Percentiles rank a stretch among this genome's conserved stretches.
These are phyloP conservation scores for Mycena capillaripes DNA, from an alignment of 768 basidiomycete species.

Conservation along the genomic window DNA sequence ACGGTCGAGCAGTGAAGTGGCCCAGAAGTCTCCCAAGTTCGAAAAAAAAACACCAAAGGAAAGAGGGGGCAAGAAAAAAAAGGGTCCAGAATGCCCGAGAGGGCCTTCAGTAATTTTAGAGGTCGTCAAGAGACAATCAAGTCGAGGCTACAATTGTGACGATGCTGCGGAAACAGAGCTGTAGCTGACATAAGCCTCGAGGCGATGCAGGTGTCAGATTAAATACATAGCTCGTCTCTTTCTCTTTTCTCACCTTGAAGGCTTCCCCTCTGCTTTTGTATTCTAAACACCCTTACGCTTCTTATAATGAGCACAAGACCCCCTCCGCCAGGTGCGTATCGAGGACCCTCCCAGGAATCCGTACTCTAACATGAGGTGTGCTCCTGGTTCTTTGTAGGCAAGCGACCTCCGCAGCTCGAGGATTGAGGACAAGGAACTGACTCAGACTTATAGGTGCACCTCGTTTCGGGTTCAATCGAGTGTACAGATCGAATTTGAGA, in stretches of 20 bases:
- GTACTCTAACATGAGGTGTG: too few relatives aligned
- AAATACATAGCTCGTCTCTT: not conserved
- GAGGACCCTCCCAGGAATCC: too few relatives aligned
- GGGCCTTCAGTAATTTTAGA: not conserved
- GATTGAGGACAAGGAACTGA: not conserved
- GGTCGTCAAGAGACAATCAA: not conserved
- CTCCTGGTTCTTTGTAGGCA: conserved; percentile 34
- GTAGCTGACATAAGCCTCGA: not conserved
- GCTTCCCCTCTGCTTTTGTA: conserved; percentile 9
- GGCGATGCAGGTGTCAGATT: not conserved
- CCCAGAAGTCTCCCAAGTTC: not conserved
- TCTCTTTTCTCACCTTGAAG: not conserved
- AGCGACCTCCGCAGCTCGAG: not conserved
- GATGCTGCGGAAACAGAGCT: not conserved
- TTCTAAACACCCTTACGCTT: not conserved
- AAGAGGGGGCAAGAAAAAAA: too few relatives aligned
- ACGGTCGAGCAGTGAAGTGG: not conserved
- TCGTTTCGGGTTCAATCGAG: conserved; percentile 66
- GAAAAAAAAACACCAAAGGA: not conserved
- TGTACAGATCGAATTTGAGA: conserved; percentile 71
- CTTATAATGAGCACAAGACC: conserved; percentile 52
- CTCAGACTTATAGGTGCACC: conserved; percentile 55
- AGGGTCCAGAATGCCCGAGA: not conserved
- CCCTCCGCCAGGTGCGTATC: conserved; percentile 57
- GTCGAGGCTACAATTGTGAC: not conserved